Conservation (phyloP, 2,329 filamentous ascomycete genomes). For the Diplodia corticola region DNA sequence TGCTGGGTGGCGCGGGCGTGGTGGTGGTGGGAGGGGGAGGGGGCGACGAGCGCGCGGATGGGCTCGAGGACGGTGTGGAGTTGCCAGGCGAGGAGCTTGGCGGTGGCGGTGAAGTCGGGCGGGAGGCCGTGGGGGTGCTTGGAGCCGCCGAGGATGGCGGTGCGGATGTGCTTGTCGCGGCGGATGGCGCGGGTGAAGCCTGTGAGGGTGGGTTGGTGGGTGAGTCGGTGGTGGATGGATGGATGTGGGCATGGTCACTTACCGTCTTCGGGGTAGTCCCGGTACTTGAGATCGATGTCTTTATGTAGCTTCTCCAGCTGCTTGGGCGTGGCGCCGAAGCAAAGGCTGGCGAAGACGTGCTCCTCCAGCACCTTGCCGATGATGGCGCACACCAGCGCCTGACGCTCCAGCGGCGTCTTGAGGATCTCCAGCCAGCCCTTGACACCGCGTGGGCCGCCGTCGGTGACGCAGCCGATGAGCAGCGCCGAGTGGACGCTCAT, state of each 20-base stretch:
- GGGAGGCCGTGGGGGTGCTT: neutral
- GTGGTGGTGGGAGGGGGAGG: neutral
- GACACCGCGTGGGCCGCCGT: neutral
- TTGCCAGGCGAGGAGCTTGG: conserved; percentile 12
- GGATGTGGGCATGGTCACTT: neutral
- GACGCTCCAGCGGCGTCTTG: neutral
- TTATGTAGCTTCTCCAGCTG: neutral
- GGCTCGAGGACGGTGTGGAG: neutral
- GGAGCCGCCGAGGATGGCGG: neutral
- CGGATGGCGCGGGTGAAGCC: conserved; percentile 3
- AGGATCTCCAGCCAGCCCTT: conserved; percentile 4
- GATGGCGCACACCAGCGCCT: neutral
- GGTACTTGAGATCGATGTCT: neutral
- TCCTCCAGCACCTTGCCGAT: conserved; percentile 16
- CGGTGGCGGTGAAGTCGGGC: neutral
- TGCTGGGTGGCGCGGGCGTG: neutral
- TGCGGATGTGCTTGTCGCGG: neutral
- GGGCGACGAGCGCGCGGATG: neutral
- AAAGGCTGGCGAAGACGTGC: conserved; percentile 18
- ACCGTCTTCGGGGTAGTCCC: conserved; percentile 4
- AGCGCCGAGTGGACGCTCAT: neutral
- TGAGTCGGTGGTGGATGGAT: too few relatives aligned
- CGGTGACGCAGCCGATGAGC: neutral
- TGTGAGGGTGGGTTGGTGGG: too few relatives aligned
- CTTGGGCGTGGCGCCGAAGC: neutral